A percentile compares a stretch with the other conserved stretches of the same genome.
phyloP scores from a whole-genome alignment of 2,329 filamentous ascomycete species.

The Penicillium italicum region DNA sequence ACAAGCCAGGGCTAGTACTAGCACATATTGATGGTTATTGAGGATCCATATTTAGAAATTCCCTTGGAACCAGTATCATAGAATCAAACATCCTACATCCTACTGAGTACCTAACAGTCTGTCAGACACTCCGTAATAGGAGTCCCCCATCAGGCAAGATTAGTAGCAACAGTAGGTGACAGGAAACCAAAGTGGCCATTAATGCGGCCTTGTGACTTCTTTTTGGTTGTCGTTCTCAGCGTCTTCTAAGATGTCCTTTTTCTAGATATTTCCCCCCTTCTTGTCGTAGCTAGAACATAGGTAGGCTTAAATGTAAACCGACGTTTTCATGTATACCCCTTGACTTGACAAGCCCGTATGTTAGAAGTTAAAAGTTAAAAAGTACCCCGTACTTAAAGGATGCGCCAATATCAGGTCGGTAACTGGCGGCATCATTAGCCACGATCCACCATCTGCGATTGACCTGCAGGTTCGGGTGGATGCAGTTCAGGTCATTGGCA shows the following conservation, averaged over 20 bases:
- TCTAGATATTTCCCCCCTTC: too few species aligned
- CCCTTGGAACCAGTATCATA: neutral
- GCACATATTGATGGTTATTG: neutral
- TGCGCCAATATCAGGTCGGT: neutral
- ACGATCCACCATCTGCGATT: conserved; percentile 8
- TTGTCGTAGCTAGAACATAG: too few species aligned
- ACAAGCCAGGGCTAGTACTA: neutral
- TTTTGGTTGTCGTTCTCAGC: too few species aligned
- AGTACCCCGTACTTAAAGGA: neutral
- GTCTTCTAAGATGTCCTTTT: too few species aligned
- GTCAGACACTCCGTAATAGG: neutral
- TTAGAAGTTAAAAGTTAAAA: neutral
- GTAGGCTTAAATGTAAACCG: too few species aligned
- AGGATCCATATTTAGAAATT: neutral
- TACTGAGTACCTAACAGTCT: neutral
- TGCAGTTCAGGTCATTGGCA: neutral
- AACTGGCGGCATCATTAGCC: conserved; percentile 2
- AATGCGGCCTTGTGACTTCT: too few species aligned
- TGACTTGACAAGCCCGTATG: neutral
- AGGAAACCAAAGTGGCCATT: neutral
- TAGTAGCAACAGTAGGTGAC: neutral
- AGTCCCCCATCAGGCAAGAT: neutral
- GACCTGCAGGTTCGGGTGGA: conserved; percentile 5
- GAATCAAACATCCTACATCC: neutral
- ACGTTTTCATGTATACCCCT: too few species aligned